Conservation (phyloP, 2,329 filamentous ascomycete species). For the Pseudocercospora musae region DNA sequence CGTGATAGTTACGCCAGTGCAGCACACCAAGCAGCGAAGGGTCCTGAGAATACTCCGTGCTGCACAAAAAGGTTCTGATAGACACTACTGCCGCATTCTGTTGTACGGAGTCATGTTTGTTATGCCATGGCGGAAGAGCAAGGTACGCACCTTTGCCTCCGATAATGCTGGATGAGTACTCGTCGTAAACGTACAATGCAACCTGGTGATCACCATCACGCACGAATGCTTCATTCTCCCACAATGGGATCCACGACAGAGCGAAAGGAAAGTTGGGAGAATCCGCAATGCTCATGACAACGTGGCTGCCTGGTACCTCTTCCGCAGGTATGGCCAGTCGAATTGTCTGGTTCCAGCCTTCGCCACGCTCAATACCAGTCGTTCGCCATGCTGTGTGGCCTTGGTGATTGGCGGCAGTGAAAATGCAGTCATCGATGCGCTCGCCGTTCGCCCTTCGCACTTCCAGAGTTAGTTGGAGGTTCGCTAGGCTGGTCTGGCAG, state of each 20-base stretch:
- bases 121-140: conserved; percentile 72
- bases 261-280: conserved; percentile 85
- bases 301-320: conserved; percentile 77
- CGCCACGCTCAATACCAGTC: conserved; percentile 71
- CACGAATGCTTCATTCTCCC: conserved; percentile 87
- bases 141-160: conserved; percentile 82
- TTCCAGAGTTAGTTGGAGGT: conserved; percentile 85
- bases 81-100: conserved; percentile 71
- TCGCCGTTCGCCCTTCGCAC: conserved; percentile 76
- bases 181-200: conserved; percentile 86
- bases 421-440: conserved; percentile 84
- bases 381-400: conserved; percentile 85
- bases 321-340: conserved; percentile 73
- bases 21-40: conserved; percentile 78
- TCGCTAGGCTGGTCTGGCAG: conserved; percentile 59
- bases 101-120: conserved; percentile 69
- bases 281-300: conserved; percentile 87
- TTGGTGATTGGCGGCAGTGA: conserved; percentile 74
- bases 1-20: conserved; percentile 63
- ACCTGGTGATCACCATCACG: conserved; percentile 78
- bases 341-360: conserved; percentile 84
- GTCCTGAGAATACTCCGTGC: conserved; percentile 91
- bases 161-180: conserved; percentile 73
- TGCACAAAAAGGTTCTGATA: conserved; percentile 84
- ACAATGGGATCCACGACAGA: conserved; percentile 86